Percentiles rank a stretch among this genome's conserved stretches.
Conservation (phyloP, 2,329 filamentous ascomycete genomes). For the Dactylellina parvicollis region DNA sequence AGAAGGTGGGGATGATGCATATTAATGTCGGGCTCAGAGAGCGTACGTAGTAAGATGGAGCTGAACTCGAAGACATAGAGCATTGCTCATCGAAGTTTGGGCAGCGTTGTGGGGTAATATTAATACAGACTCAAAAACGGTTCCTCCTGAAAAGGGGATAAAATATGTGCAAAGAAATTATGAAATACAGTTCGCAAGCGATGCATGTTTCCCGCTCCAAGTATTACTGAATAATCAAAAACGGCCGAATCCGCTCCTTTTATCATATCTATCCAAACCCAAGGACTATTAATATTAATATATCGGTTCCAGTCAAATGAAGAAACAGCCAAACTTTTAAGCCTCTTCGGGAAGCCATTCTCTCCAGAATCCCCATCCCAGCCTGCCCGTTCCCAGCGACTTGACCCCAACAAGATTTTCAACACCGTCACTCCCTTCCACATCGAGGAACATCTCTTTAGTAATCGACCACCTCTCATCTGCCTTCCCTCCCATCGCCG, state of each 20-base stretch:
- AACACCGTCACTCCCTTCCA: constrained; percentile 83
- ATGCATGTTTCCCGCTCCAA: constrained; percentile 9
- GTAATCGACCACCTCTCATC: constrained; percentile 92
- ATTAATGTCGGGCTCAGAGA: background rate
- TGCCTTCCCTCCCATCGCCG: constrained; percentile 79
- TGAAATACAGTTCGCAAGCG: background rate
- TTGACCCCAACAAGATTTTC: constrained; percentile 86
- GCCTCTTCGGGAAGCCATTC: constrained; percentile 60
- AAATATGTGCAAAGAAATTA: background rate
- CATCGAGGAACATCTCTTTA: constrained; percentile 84
- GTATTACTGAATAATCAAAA: constrained; percentile 1
- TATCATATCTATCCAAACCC: constrained; percentile 20
- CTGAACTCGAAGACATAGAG: too few species aligned
- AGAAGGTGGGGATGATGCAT: constrained; percentile 15
- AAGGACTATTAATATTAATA: constrained; percentile 11
- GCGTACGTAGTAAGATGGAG: too few species aligned
- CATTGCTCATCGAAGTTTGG: too few species aligned
- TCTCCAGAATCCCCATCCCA: constrained; percentile 89
- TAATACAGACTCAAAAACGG: background rate
- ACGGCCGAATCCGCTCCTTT: constrained; percentile 22
- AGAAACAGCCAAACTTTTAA: background rate
- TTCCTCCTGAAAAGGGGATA: background rate
- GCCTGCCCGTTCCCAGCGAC: constrained; percentile 73
- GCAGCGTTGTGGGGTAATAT: too few species aligned
- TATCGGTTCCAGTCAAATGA: constrained; percentile 5